phyloP scores from a whole-genome alignment of 805 yeast genomes.

The Pichia occidentalis region DNA sequence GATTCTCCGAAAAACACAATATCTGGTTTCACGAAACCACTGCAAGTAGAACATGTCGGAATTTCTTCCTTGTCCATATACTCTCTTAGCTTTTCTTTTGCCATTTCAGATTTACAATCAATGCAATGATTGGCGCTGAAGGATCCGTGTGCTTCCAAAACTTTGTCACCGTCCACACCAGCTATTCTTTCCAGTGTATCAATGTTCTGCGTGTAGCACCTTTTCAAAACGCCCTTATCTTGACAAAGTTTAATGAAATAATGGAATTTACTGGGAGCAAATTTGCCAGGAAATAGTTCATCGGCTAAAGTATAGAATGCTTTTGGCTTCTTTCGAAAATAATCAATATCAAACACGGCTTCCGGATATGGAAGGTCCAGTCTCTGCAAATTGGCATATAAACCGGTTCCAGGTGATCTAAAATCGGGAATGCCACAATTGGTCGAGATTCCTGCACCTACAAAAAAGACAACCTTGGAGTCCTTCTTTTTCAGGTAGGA shows the following conservation, averaged over 20 bases:
- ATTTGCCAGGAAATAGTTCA: constrained; percentile 85
- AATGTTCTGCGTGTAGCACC: constrained; percentile 89
- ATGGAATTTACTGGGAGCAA: constrained; percentile 78
- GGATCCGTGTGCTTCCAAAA: constrained; percentile 94
- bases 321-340: constrained; percentile 64
- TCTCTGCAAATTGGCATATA: constrained; percentile 71
- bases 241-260: constrained; percentile 60
- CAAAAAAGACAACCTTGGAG: constrained; percentile 52
- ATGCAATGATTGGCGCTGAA: constrained; percentile 83
- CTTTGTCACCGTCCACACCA: constrained; percentile 55
- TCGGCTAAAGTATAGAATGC: constrained; percentile 82
- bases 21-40: constrained; percentile 82
- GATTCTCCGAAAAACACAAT: constrained; percentile 93
- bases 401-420: constrained; percentile 82
- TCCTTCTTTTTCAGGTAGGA: constrained; percentile 20
- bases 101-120: constrained; percentile 55
- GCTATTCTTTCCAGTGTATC: constrained; percentile 87
- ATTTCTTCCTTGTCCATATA: constrained; percentile 30
- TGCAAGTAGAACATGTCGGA: constrained; percentile 57
- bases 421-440: constrained; percentile 95
- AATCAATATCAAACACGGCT: constrained; percentile 90
- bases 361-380: constrained; percentile 85
- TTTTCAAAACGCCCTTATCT: constrained; percentile 50
- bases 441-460: constrained; percentile 94
- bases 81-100: constrained; percentile 37